Base-by-base conservation (phyloP, 2,329 filamentous ascomycete species). In the Corynespora cassiicola region DNA sequence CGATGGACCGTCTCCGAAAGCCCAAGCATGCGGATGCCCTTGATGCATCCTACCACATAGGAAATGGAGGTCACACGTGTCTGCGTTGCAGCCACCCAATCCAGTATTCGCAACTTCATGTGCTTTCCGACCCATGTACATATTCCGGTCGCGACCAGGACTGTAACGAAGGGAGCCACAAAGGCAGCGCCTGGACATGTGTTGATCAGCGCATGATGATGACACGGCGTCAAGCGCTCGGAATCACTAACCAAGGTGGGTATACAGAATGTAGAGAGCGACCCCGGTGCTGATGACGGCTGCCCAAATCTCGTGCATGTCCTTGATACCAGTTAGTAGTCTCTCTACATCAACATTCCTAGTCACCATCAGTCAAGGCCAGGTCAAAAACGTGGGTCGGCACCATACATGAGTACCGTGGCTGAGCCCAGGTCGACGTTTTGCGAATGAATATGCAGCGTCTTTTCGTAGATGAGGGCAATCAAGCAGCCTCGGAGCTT, bases 261-360 rank as follows among this genome's bases (percentile, higher is more conserved):
- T 50, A 26, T 61, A 58, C 16, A 63, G 36, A 10, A 63, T 53
- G 25, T 55, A 61, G 11, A 56, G 28, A 2, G 50, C 47, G 11
- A 63, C 39, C 2, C 30, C 41, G 11, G 50, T 42, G 18, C 42
- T 43, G 3, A 63, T 32, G 8, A 44, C 25, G 3, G 41, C 30
- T 2, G 55, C 49, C 58, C 58, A 62, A 16, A 60, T 42, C 23
- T 63, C 55, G 31, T 61, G 51, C 21, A 59, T 39, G 14, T 38
- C 22, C 15, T 42, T 36, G 8, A 49, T 28, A 7, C 51, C 56
- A n/a, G 33, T 31, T 3, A 59, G 26, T n/a, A 57, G 25, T 26
- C 57, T 61, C 27, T 63, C 59, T 10, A 62, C 57, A 33, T 62
- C 59, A 4, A 58, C 56, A 16, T 58, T 62, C 35, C 33, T 38